Evolutionary conservation across 129 eudicot species (phyloP).

Genomic region (Ambrosia trifida): DNA sequence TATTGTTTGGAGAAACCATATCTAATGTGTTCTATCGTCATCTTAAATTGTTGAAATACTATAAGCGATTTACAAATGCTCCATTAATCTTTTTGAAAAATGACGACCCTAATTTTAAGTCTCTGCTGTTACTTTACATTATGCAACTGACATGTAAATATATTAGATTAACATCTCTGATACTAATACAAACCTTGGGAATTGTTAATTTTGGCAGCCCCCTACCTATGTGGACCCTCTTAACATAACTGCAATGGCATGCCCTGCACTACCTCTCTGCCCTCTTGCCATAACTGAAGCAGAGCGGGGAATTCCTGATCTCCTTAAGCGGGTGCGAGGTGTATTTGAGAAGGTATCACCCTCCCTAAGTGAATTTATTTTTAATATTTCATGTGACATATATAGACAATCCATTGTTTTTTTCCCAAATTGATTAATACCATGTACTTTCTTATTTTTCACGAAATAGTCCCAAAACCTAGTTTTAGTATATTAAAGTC

Average conservation of each 20-base stretch:
- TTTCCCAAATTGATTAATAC: no score
- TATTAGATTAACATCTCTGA: not conserved
- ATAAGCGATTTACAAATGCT: not conserved
- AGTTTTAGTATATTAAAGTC: no score
- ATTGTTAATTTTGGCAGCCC: slow-evolving; percentile 49
- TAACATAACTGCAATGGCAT: slow-evolving; percentile 97
- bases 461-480: no score
- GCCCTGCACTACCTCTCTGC: slow-evolving; percentile 98
- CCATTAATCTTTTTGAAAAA: not conserved
- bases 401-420: not conserved
- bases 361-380: not conserved
- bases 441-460: no score
- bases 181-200: slow-evolving; percentile 9
- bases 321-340: slow-evolving; percentile 75
- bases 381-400: not conserved
- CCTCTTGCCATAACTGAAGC: slow-evolving; percentile 98
- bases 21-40: no score
- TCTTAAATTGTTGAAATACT: no score
- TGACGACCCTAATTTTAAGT: not conserved
- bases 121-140: not conserved
- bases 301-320: slow-evolving; percentile 90
- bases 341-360: slow-evolving; percentile 81
- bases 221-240: slow-evolving; percentile 90
- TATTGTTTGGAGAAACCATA: no score
- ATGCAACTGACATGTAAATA: slow-evolving; percentile 2